Evolutionary conservation across 2,329 filamentous ascomycete species (phyloP), one percentile per base, ranked within the genome.

Genomic region (Alternaria viburni): DNA sequence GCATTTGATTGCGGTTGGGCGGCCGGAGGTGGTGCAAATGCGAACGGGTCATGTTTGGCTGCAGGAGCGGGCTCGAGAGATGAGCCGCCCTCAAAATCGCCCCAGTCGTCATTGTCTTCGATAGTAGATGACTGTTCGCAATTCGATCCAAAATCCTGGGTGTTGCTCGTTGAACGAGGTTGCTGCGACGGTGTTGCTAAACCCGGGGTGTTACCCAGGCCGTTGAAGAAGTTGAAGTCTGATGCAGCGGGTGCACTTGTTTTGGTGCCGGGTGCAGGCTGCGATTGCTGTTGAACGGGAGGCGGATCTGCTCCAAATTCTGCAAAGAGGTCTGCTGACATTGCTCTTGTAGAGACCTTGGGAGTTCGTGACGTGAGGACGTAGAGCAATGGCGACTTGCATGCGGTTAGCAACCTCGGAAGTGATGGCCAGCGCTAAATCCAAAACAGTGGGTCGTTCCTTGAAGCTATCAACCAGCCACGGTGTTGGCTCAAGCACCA

Each of bases 31-130:
- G 65, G 19, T 32, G 62, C 45, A 26, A 68, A 71, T 12, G 66
- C 60, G 28, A 73, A 72, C 11, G 68, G 67, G 58, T 74, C 69
- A 21, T 68, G 63, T 23, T 68, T 68, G 12, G 63, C 54, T 26
- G 64, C 23, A 28, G 57, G 28, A 25, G 61, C 62, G 17, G 69
- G 61, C 28, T 69, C 62, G 9, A 63, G 52, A 8, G 72, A 65
- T 13, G 75, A 51, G 4, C 67, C 73, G 47, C 74, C 78, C 61
- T 81, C 79, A 54, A 81, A 81, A 44, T 81, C 79, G n/a, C 79
- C 79, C 78, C 78, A 81, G 26, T 81, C 79, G 62, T 81, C 79
- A 21, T 72, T 71, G 8, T 78, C 75, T 41, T 74, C 75, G 13
- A 36, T 54, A 6, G 54, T 32, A 1, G 57, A 6, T 26, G 61